phyloP scores from a whole-genome alignment of 208 protist genomes.

The Vickermania ingenoplastis region DNA sequence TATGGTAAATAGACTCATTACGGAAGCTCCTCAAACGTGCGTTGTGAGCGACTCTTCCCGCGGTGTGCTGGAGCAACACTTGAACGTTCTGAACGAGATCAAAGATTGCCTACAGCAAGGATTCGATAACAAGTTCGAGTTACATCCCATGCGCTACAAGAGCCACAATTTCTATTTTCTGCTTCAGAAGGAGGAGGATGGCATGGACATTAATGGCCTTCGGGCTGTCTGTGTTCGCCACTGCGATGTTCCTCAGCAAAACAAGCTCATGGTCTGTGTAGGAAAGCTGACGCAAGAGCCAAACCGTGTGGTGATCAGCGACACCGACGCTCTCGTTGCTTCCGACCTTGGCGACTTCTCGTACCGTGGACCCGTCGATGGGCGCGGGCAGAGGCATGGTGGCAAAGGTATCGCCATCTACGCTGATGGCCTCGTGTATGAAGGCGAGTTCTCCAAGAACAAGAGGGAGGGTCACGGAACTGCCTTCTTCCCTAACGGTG shows the following conservation, averaged over 20 bases:
- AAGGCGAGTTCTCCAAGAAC: slow-evolving; percentile 6
- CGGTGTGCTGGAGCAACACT: background rate
- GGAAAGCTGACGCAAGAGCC: background rate
- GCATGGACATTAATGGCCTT: background rate
- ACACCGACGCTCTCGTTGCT: background rate
- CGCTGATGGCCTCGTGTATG: slow-evolving; percentile 8
- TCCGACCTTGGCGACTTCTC: background rate
- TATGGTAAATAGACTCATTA: background rate
- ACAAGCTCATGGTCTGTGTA: background rate
- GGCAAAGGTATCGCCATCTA: background rate
- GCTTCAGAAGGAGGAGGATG: background rate
- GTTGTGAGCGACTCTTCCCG: background rate
- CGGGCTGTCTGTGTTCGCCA: background rate
- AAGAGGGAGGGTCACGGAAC: slow-evolving; percentile 8
- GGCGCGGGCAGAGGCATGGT: background rate
- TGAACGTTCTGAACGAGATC: background rate
- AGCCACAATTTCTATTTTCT: slow-evolving; percentile 2
- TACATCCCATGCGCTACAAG: slow-evolving; percentile 1
- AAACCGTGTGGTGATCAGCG: background rate
- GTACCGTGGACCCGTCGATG: background rate
- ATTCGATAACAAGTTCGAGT: background rate
- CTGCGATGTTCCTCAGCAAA: background rate
- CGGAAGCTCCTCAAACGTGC: background rate
- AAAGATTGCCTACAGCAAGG: background rate
- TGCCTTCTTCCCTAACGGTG: slow-evolving; percentile 5